A percentile compares a stretch with the other conserved stretches of the same genome.
Conservation (phyloP, 148 eudicot genomes). For the Euryodendron excelsum region DNA sequence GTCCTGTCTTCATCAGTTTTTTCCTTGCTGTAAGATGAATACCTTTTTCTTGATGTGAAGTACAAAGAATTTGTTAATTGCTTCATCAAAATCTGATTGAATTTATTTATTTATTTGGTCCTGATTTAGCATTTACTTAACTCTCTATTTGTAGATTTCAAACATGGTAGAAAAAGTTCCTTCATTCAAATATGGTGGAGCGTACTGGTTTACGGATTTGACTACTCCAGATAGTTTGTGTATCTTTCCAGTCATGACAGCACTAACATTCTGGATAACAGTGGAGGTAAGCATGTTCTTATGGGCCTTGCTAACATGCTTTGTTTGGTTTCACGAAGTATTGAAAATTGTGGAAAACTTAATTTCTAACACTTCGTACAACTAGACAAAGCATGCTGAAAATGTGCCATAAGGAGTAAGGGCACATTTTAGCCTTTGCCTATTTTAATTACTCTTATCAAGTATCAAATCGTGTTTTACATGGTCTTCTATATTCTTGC, state of each 20-base stretch:
- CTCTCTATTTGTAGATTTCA: constrained; percentile 46
- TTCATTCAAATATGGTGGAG: constrained; percentile 84
- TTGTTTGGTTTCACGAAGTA: too few species aligned
- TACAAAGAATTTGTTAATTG: background rate
- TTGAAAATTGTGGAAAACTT: too few species aligned
- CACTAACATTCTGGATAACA: constrained; percentile 68
- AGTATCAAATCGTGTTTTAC: too few species aligned
- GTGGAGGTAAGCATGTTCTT: constrained; percentile 64
- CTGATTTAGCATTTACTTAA: background rate
- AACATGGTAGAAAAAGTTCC: constrained; percentile 98
- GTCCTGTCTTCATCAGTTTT: constrained; percentile 84
- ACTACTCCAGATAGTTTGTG: constrained; percentile 75
- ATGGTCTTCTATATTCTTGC: too few species aligned
- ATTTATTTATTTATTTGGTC: background rate
- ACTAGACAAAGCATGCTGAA: too few species aligned
- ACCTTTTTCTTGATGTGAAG: background rate
- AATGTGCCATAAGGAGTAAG: too few species aligned
- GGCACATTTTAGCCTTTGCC: too few species aligned
- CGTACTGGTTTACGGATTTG: constrained; percentile 88
- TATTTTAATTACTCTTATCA: too few species aligned
- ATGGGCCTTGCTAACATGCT: background rate
- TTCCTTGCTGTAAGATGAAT: constrained; percentile 87
- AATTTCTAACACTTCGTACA: too few species aligned
- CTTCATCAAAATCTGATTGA: background rate
- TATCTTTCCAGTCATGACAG: constrained; percentile 74